Conservation (phyloP, 768 basidiomycete genomes). For the Rhodotorula graminis region DNA sequence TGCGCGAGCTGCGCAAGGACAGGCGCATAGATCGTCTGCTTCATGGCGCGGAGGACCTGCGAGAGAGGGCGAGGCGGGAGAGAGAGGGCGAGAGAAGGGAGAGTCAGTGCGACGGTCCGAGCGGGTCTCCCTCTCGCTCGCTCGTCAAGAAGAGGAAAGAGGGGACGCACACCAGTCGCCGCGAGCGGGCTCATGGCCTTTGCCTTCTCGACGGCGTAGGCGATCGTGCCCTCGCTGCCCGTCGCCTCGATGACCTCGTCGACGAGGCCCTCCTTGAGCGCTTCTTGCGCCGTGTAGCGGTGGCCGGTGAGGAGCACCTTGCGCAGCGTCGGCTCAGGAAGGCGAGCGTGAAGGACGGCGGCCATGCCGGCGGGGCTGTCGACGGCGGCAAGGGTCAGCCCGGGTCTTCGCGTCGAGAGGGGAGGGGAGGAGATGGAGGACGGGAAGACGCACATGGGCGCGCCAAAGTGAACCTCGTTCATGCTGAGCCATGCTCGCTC, state of each 20-base stretch:
- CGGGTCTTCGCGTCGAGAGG: too few relatives aligned
- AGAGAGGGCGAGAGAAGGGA: not conserved
- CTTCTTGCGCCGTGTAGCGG: slow-evolving; percentile 69
- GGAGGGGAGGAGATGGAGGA: too few relatives aligned
- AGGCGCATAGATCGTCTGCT: slow-evolving; percentile 13
- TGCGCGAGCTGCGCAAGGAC: slow-evolving; percentile 5
- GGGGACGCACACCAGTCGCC: slow-evolving; percentile 14
- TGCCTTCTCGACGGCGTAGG: slow-evolving; percentile 21
- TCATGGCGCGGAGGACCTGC: slow-evolving; percentile 31
- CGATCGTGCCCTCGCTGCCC: slow-evolving; percentile 14
- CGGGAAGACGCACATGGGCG: not conserved
- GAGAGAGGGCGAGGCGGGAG: too few relatives aligned
- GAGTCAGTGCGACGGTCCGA: not conserved
- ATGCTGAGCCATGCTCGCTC: slow-evolving; percentile 84
- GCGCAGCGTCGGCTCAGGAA: slow-evolving; percentile 58
- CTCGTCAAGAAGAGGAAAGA: too few relatives aligned
- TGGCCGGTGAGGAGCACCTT: slow-evolving; percentile 75
- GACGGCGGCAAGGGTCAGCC: slow-evolving; percentile 43
- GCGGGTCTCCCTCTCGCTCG: too few relatives aligned
- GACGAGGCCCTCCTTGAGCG: slow-evolving; percentile 48
- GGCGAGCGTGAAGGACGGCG: slow-evolving; percentile 59
- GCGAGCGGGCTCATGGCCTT: slow-evolving; percentile 5
- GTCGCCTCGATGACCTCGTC: slow-evolving; percentile 19
- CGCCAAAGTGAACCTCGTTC: slow-evolving; percentile 64
- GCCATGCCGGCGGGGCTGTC: slow-evolving; percentile 70